Conservation (phyloP, 257 asterid genomes). For the Nicotiana attenuata region DNA sequence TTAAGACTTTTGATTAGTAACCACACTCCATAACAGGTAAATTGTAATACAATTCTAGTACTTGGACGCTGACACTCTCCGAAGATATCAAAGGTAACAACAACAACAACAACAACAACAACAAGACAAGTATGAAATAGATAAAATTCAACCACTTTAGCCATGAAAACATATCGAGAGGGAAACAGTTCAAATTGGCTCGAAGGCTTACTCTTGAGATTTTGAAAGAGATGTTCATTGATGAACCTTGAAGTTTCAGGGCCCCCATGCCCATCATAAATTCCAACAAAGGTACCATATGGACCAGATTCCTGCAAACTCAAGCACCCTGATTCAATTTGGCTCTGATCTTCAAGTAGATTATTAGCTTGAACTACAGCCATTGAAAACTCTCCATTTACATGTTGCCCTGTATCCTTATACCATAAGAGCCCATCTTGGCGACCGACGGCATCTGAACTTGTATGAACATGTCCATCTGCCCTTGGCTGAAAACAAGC, state of each 20-base stretch:
- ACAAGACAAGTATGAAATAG: neutral
- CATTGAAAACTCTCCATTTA: conserved; percentile 69
- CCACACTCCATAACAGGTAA: neutral
- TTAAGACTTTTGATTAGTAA: neutral
- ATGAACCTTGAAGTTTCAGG: conserved; percentile 65
- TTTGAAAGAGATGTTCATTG: conserved; percentile 54
- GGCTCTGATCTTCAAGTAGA: conserved; percentile 71
- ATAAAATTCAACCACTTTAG: neutral
- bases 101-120: neutral
- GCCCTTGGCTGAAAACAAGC: conserved; percentile 60
- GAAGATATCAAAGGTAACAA: neutral
- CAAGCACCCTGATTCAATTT: conserved; percentile 59
- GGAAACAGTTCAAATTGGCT: neutral
- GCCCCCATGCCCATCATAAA: conserved; percentile 80
- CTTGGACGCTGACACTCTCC: neutral
- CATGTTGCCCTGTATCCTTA: conserved; percentile 64
- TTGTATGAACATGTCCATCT: conserved; percentile 37
- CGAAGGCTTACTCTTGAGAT: conserved; percentile 56
- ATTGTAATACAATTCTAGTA: neutral
- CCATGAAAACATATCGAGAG: neutral
- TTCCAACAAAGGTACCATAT: conserved; percentile 59
- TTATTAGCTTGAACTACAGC: conserved; percentile 81
- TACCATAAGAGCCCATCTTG: conserved; percentile 73
- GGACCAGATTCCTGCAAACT: conserved; percentile 58
- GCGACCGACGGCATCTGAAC: conserved; percentile 49